Percentiles rank a stretch among this genome's conserved stretches.
phyloP scores from a whole-genome alignment of 805 yeast species.

The Yarrowia yakushimensis region DNA sequence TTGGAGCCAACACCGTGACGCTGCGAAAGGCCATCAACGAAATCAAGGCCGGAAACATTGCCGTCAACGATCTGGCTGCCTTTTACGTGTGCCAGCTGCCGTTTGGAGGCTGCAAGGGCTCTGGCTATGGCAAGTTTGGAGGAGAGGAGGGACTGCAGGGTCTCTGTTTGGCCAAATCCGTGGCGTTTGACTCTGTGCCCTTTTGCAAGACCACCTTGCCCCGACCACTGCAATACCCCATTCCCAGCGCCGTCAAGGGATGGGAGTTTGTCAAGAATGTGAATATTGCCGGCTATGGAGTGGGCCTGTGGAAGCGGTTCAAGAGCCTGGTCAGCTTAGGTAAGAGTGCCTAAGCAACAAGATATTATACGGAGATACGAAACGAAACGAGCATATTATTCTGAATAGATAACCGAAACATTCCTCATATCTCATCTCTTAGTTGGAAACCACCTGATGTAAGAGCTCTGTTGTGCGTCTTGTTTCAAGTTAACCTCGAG shows the following conservation, averaged over 20 bases:
- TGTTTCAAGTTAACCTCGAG: neutral
- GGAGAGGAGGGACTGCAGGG: constrained; percentile 97
- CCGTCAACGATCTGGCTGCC: constrained; percentile 96
- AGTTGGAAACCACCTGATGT: neutral
- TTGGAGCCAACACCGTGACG: constrained; percentile 59
- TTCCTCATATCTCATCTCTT: too few species aligned
- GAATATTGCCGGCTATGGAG: constrained; percentile 73
- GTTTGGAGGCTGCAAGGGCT: constrained; percentile 89
- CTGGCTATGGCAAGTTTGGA: constrained; percentile 97
- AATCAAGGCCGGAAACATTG: constrained; percentile 83
- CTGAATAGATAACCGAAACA: neutral
- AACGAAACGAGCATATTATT: neutral
- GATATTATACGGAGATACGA: neutral
- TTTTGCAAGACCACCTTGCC: constrained; percentile 80
- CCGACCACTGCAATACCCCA: constrained; percentile 86
- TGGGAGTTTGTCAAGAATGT: constrained; percentile 84
- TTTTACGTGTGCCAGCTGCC: constrained; percentile 94
- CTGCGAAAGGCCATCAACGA: constrained; percentile 61
- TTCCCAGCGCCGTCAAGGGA: constrained; percentile 71
- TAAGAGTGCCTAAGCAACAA: neutral
- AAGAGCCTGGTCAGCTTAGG: constrained; percentile 18
- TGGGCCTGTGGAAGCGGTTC: constrained; percentile 57
- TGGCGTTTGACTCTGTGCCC: constrained; percentile 79
- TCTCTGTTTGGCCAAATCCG: constrained; percentile 78
- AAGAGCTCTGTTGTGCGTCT: neutral